Conservation (phyloP, 2,329 filamentous ascomycete genomes). For the Plenodomus lindquistii region DNA sequence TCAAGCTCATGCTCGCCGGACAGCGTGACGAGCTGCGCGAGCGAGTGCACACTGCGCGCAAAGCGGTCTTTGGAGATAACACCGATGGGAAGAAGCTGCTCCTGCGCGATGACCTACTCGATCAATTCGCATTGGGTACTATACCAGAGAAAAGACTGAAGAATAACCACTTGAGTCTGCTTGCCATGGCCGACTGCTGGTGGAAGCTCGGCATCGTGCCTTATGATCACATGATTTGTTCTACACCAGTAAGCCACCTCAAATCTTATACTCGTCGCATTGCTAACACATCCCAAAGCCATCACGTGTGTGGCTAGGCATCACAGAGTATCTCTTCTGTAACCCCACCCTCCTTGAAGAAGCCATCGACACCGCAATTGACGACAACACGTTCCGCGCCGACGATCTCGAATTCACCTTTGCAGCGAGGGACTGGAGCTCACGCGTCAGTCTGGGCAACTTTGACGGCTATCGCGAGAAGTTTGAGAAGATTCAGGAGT, state of each 20-base stretch:
- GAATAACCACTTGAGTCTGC: slow-evolving; percentile 90
- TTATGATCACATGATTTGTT: slow-evolving; percentile 99
- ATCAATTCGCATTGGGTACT: slow-evolving; percentile 82
- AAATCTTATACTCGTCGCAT: neutral
- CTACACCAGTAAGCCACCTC: slow-evolving; percentile 69
- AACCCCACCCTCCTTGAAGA: slow-evolving; percentile 80
- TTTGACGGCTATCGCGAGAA: slow-evolving; percentile 92
- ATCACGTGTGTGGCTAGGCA: slow-evolving; percentile 93
- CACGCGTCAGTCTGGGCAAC: slow-evolving; percentile 86
- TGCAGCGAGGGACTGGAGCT: slow-evolving; percentile 92
- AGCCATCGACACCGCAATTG: slow-evolving; percentile 80
- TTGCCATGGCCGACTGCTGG: slow-evolving; percentile 99
- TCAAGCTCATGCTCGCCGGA: slow-evolving; percentile 94
- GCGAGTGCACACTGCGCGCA: slow-evolving; percentile 79
- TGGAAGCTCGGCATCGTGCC: slow-evolving; percentile 89
- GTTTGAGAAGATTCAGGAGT: slow-evolving; percentile 86
- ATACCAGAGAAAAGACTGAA: slow-evolving; percentile 68
- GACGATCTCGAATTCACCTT: slow-evolving; percentile 98
- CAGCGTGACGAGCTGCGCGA: slow-evolving; percentile 72
- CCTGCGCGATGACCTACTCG: slow-evolving; percentile 77
- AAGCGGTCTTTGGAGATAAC: slow-evolving; percentile 63
- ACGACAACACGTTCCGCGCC: slow-evolving; percentile 88
- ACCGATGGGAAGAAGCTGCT: slow-evolving; percentile 69
- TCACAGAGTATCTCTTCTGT: slow-evolving; percentile 95
- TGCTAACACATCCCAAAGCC: slow-evolving; percentile 53